Evolutionary conservation across 1,284 basidiomycete species (phyloP).

Genomic region (Sporisorium iseilematis-ciliati): DNA sequence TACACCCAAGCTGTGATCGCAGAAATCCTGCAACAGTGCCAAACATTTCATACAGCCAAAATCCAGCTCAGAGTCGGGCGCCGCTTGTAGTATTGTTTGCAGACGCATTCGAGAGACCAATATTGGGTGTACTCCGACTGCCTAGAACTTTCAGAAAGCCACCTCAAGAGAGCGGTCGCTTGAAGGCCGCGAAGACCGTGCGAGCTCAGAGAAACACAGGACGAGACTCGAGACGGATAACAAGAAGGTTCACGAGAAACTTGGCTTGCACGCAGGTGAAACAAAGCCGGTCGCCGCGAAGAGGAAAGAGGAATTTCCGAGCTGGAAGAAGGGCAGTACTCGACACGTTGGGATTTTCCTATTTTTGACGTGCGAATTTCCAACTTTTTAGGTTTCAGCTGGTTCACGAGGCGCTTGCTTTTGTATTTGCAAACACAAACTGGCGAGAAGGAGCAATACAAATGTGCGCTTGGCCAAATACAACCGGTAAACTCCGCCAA

Average conservation of each 20-base stretch:
- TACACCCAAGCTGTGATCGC: neutral
- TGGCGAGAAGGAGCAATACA: neutral
- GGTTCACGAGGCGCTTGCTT: neutral
- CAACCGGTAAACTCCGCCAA: slow-evolving; percentile 11
- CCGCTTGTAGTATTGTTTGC: slow-evolving; percentile 1
- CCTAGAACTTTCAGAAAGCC: neutral
- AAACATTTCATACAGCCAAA: no score
- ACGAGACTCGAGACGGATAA: no score
- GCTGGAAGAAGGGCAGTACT: neutral
- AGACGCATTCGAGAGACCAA: neutral
- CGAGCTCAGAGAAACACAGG: no score
- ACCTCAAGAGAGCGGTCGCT: neutral
- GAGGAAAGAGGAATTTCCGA: neutral
- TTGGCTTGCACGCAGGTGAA: slow-evolving; percentile 8
- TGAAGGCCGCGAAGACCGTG: neutral
- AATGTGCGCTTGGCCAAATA: neutral
- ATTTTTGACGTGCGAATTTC: neutral
- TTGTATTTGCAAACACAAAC: neutral
- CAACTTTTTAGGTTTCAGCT: neutral
- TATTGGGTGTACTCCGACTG: neutral
- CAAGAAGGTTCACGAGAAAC: neutral
- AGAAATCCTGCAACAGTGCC: no score
- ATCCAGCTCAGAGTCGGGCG: neutral
- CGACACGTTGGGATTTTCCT: slow-evolving; percentile 3
- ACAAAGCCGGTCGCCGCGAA: slow-evolving; percentile 6